Evolutionary conservation across 1,139 yeast genomes (phyloP), one percentile per base, ranked within the genome.

Genomic region (Yarrowia galli): DNA sequence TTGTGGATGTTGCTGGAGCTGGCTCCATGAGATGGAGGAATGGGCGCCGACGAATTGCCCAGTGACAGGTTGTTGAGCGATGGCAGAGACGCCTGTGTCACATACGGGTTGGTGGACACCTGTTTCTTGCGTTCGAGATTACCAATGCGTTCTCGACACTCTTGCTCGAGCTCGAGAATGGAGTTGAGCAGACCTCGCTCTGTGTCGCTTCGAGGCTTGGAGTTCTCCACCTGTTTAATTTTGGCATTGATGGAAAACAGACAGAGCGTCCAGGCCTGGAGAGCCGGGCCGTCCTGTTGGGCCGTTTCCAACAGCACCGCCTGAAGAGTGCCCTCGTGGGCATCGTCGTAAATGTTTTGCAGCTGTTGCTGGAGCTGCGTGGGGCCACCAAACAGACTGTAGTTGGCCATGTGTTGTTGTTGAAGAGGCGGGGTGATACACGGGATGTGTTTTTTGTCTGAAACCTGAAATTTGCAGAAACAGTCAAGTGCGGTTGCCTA

Each of bases 311-410:
- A 71, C 42, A 78, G 74, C 16, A 78, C 77, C 35, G 79, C 75
- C 69, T 78, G 78, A 28, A 79, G 73, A 10, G 79, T 75, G 51
- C 75, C 71, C 71, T 77, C 76, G 70, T 79, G 78, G 18, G 80
- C 79, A 49, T 77, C 80, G 63, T 79, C 79, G 70, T 79, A 78
- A 18, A 77, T 73, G 51, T 71, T 70, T 69, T 78, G 79, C 60
- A 79, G 73, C 42, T 65, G 68, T 36, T 54, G 65, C 46, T 54
- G 48, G 25, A 56, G 48, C 56, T 48, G 66, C 56, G 66, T 28
- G 35, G 66, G 66, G 43, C 66, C 66, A 36, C 54, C 64, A 58
- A 58, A 58, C 64, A 58, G 51, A 32, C 64, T 58, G 64, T 58
- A 61, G 54, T 61, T 61, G 45, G 66, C 56, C 66, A 61, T 61